Percentiles rank a stretch among this genome's conserved stretches.
Evolutionary conservation across 495 filamentous ascomycete species (phyloP).

Genomic region (Aspergillus egyptiacus): DNA sequence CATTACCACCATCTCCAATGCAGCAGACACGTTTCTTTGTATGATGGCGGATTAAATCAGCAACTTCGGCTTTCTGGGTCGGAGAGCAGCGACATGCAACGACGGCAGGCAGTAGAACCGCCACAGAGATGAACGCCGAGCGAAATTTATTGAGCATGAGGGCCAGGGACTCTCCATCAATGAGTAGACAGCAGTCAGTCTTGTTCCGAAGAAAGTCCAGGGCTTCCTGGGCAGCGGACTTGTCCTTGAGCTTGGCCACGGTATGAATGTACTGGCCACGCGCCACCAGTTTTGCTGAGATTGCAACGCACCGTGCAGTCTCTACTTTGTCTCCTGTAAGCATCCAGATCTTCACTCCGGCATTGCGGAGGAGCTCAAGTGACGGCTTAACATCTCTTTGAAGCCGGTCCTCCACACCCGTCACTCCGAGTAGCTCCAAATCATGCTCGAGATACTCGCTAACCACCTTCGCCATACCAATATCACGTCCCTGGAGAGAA

Average conservation of each 20-base stretch:
- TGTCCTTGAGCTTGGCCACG: conserved; percentile 62
- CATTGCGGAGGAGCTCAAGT: conserved; percentile 90
- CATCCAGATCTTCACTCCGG: conserved; percentile 99
- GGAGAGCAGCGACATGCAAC: conserved; percentile 96
- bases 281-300: conserved; percentile 89
- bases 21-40: conserved; percentile 93
- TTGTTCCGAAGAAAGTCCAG: conserved; percentile 85
- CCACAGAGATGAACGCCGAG: conserved; percentile 77
- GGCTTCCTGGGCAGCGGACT: conserved; percentile 66
- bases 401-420: conserved; percentile 94
- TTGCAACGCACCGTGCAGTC: conserved; percentile 93
- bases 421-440: conserved; percentile 89
- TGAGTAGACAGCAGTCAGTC: conserved; percentile 81
- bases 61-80: conserved; percentile 93
- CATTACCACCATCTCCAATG: conserved; percentile 96
- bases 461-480: conserved; percentile 71
- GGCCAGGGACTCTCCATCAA: conserved; percentile 85
- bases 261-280: conserved; percentile 95
- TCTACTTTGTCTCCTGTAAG: conserved; percentile 98
- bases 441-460: conserved; percentile 78
- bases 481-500: conserved; percentile 70
- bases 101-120: conserved; percentile 83
- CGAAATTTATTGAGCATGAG: conserved; percentile 78
- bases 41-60: conserved; percentile 80
- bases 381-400: conserved; percentile 93